Evolutionary conservation across 306 rosid species (phyloP), one percentile per base, ranked within the genome.

Genomic region (Argentina anserina): DNA sequence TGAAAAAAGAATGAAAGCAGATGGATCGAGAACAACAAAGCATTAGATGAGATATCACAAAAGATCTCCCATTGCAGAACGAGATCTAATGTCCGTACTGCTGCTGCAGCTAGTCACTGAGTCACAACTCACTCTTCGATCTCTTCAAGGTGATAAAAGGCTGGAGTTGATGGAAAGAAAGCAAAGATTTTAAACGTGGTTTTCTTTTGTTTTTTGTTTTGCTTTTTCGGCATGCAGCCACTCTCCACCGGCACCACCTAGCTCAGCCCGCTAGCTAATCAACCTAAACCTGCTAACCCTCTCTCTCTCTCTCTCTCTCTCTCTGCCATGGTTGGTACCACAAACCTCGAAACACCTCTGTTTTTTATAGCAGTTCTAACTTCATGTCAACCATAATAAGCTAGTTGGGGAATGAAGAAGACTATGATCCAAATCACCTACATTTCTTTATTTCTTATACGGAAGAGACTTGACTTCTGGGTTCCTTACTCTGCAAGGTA

Each of bases 171-270:
- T 11, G 12, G 62, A 13, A 21, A 21, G 13, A 14, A 12, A 26
- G 64, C 25, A 60, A 60, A 50, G 56, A 50, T 18, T 1, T 20
- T 6, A 20, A 49, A n/a, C 13, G 12, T n/a, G 7, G 2, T n/a
- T 10, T 1, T 55, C 7, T 21, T 41, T 29, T 60, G 31, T 56
- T 15, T 50, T 28, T 18, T 21, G 18, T 7, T 23, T 7, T 17
- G 45, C 78, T 72, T 67, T 68, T 67, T 56, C 49, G 79, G 82
- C 75, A 74, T 60, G 82, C 75, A 37, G 11, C n/a, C 25, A 1
- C 67, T 3, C 71, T 13, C 56, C 60, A n/a, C n/a, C n/a, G n/a
- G n/a, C 31, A 17, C 58, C 42, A 13, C 17, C 40, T 18, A 56
- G n/a, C 36, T 34, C 31, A 29, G 15, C 46, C 5, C 67, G 25